Percentiles rank a stretch among this genome's conserved stretches.
Conservation (phyloP, 2,329 filamentous ascomycete species). For the Stenocarpella maydis region DNA sequence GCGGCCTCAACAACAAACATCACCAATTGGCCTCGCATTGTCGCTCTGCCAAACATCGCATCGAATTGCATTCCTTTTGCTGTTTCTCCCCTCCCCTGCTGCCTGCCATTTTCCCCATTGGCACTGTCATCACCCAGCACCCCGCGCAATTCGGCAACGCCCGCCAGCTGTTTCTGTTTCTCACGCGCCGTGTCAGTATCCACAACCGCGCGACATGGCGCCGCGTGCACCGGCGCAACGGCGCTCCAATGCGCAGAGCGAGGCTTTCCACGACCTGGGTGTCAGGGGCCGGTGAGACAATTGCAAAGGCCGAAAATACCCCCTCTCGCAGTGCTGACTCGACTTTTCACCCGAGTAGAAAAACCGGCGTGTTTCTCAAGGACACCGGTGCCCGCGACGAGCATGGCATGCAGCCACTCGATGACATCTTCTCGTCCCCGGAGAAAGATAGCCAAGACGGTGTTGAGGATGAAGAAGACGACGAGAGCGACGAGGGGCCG, state of each 20-base stretch:
- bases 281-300: slow-evolving; percentile 55
- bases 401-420: slow-evolving; percentile 88
- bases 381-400: slow-evolving; percentile 86
- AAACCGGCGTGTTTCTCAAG: slow-evolving; percentile 85
- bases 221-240: slow-evolving; percentile 47
- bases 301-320: not conserved
- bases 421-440: slow-evolving; percentile 89
- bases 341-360: slow-evolving; percentile 63
- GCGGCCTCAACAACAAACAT: slow-evolving; percentile 10
- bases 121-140: slow-evolving; percentile 14
- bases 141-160: not conserved
- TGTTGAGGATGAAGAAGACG: slow-evolving; percentile 46
- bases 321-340: not conserved
- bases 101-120: not conserved
- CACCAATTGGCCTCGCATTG: not conserved
- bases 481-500: slow-evolving; percentile 56
- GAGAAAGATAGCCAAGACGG: slow-evolving; percentile 56
- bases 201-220: slow-evolving; percentile 45
- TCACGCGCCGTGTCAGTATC: slow-evolving; percentile 5
- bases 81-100: not conserved
- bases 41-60: not conserved
- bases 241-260: slow-evolving; percentile 52
- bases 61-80: not conserved
- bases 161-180: slow-evolving; percentile 10
- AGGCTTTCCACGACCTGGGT: slow-evolving; percentile 59